phyloP scores from a whole-genome alignment of 2,329 filamentous ascomycete genomes.

The Eutypella sp. region DNA sequence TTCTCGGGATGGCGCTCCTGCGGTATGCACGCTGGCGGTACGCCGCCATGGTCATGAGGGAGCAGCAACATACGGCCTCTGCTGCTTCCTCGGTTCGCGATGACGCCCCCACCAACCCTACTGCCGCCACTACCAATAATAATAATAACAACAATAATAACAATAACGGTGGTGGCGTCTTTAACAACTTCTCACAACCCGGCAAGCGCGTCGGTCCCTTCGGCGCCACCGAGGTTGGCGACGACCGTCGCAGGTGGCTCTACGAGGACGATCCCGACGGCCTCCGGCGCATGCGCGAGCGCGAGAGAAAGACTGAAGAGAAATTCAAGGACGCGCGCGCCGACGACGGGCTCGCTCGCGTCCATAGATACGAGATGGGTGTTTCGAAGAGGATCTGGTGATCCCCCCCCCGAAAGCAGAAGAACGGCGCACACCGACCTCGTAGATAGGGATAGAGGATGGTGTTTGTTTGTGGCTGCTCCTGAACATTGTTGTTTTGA shows the following conservation, averaged over 20 bases:
- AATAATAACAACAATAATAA: too few relatives aligned
- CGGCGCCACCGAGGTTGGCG: constrained; percentile 81
- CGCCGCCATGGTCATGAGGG: constrained; percentile 69
- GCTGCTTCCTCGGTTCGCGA: too few relatives aligned
- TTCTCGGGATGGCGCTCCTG: constrained; percentile 83
- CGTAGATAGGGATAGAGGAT: background rate
- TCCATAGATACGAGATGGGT: constrained; percentile 78
- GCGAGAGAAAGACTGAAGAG: constrained; percentile 58
- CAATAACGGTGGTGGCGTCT: too few relatives aligned
- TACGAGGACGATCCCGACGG: constrained; percentile 80
- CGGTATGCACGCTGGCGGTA: constrained; percentile 77
- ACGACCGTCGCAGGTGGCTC: constrained; percentile 80
- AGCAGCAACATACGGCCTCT: too few relatives aligned
- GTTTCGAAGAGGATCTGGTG: constrained; percentile 95
- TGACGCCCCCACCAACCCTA: too few relatives aligned
- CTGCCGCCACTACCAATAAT: too few relatives aligned
- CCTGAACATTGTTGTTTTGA: too few relatives aligned
- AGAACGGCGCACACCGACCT: background rate
- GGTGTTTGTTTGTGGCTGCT: background rate
- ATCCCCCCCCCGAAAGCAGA: constrained; percentile 1
- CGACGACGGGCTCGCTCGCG: constrained; percentile 51
- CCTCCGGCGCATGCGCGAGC: constrained; percentile 54
- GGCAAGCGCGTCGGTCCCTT: constrained; percentile 76
- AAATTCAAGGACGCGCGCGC: constrained; percentile 49
- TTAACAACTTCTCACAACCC: constrained; percentile 60